Percentiles rank a stretch among this genome's conserved stretches.
Conservation (phyloP, 1,284 basidiomycete genomes). For the Omphalotus olearius region DNA sequence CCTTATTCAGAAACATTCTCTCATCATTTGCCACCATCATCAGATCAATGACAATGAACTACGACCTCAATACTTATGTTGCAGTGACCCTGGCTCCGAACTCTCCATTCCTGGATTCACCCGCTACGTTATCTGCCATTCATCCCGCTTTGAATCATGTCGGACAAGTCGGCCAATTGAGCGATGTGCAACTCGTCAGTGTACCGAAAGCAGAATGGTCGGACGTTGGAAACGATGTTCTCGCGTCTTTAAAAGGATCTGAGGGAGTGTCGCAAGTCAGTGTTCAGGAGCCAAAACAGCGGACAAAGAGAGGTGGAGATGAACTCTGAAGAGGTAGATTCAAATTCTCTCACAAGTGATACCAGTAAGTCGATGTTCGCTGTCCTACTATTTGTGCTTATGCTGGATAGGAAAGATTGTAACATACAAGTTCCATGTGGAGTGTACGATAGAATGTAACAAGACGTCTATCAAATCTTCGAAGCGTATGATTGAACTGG, state of each 20-base stretch:
- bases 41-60: conserved; percentile 34
- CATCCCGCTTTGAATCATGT: conserved; percentile 32
- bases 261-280: conserved; percentile 26
- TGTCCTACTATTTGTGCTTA: too few relatives aligned
- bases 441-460: too few relatives aligned
- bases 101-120: conserved; percentile 25
- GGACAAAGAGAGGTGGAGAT: conserved; percentile 28
- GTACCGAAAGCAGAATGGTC: conserved; percentile 37
- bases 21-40: conserved; percentile 16
- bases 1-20: too few relatives aligned
- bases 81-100: conserved; percentile 32
- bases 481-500: too few relatives aligned
- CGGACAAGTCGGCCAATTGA: conserved; percentile 35
- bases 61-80: conserved; percentile 35
- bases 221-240: conserved; percentile 22
- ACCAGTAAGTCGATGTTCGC: too few relatives aligned
- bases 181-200: conserved; percentile 37
- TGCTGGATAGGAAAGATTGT: too few relatives aligned
- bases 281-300: conserved; percentile 26
- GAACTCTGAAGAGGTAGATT: conserved; percentile 19
- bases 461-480: too few relatives aligned
- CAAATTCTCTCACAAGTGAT: not conserved
- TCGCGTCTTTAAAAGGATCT: conserved; percentile 19
- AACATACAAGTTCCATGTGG: too few relatives aligned
- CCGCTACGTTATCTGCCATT: conserved; percentile 25